Evolutionary conservation across 768 basidiomycete species (phyloP).

Genomic region (Macrolepiota fuliginosa): DNA sequence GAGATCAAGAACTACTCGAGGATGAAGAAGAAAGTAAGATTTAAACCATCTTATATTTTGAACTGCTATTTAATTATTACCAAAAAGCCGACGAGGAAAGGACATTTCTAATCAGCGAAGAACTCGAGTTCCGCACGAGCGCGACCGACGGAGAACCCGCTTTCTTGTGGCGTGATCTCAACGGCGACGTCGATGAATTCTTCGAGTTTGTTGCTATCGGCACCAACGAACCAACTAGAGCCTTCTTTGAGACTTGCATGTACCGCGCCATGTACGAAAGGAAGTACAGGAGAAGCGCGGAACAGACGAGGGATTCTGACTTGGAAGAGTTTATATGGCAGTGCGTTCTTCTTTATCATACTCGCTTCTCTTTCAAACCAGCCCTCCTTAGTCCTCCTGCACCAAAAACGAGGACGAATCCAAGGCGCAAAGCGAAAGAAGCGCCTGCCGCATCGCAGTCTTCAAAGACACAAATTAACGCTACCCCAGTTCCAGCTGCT

Average conservation of each 20-base stretch:
- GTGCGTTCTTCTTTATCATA: conserved; percentile 43
- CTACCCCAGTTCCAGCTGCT: background rate
- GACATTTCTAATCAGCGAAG: conserved; percentile 87
- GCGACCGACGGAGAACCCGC: conserved; percentile 73
- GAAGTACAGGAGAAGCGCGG: conserved; percentile 75
- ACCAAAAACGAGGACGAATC: conserved; percentile 22
- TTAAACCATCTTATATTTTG: background rate
- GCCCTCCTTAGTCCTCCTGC: conserved; percentile 32
- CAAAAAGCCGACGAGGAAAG: conserved; percentile 87
- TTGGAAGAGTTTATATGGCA: conserved; percentile 80
- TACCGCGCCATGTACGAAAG: conserved; percentile 97
- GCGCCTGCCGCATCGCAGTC: background rate
- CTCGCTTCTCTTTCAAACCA: background rate
- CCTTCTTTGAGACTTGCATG: conserved; percentile 92
- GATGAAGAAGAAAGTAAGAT: conserved; percentile 86
- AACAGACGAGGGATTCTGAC: conserved; percentile 61
- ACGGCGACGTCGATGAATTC: conserved; percentile 89
- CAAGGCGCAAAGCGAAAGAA: conserved; percentile 28
- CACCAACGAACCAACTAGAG: conserved; percentile 78
- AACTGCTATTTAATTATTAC: background rate
- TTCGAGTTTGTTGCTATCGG: conserved; percentile 88
- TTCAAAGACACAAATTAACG: background rate
- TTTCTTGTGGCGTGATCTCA: conserved; percentile 89
- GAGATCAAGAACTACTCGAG: conserved; percentile 90
- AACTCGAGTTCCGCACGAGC: conserved; percentile 81